Base-by-base conservation (phyloP, 768 basidiomycete genomes). In the Crassisporium funariophilum region DNA sequence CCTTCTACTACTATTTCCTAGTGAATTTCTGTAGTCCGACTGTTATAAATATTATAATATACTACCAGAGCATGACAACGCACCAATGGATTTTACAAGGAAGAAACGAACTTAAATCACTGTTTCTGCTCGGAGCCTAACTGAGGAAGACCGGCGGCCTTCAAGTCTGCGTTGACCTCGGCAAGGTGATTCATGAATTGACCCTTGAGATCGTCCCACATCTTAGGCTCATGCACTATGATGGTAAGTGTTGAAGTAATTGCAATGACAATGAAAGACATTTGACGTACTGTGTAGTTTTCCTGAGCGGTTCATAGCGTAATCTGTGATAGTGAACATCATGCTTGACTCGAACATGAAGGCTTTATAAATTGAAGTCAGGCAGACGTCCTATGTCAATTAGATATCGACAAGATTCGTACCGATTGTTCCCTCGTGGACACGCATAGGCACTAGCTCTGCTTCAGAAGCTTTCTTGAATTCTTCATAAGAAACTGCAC, bases 321-420 rank as follows among this genome's bases (percentile, higher is more conserved):
- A 86, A 51, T 85, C 84, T 5, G 83, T 83, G 31, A 84, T 69
- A 0, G 79, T 82, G 55, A 83, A 73, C 68, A 78, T 76, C 72
- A 83, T 76, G 53, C 77, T 77, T 3, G 79, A 74, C 59, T 83
- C 82, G 49, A 84, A 79, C 82, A 84, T 83, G 61, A 83, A 79
- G 13, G 75, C 81, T 80, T 25, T 2, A 29, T 23, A 7, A 37
- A 38, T 13, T 1, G 33, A 20, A 27, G 25, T 42, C 22, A 39
- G 17, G 31, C 19, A 9, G 3, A 22, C 29, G 5, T 22, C 8
- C 4, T 29, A 3, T 17, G 12, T 17, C 19, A 7, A n/a, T 21
- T 24, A 22, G 5, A 21, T 2, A 19, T 15, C n/a, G 10, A 36
- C 35, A 27, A 21, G 8, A 46, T 20, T 49, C 73, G 17, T 49